Conservation (phyloP, 2,329 filamentous ascomycete genomes). For the Byssoonygena ceratinophila region DNA sequence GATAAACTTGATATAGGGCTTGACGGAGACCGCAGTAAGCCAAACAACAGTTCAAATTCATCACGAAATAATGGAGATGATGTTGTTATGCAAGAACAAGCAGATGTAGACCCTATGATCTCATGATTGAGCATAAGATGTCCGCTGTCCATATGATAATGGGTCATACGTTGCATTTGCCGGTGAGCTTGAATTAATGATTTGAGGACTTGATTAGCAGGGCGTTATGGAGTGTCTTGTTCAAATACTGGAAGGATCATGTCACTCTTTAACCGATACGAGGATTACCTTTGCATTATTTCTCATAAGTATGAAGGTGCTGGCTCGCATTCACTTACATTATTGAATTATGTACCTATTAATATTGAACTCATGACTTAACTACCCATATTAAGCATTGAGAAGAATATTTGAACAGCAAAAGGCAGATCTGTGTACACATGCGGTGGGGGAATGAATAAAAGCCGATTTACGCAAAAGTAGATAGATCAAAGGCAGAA, state of each 20-base stretch:
- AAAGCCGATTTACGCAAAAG: too few species aligned
- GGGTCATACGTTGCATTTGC: background rate
- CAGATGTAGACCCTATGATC: conserved; percentile 33
- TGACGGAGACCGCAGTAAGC: conserved; percentile 25
- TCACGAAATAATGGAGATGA: conserved; percentile 26
- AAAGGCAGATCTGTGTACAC: too few species aligned
- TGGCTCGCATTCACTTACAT: background rate
- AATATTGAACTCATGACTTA: too few species aligned
- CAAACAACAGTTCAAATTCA: conserved; percentile 17
- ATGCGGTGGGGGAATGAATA: too few species aligned
- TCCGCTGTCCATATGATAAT: background rate
- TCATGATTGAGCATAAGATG: background rate
- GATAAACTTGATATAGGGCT: conserved; percentile 38
- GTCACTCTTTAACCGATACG: too few species aligned
- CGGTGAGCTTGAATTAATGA: background rate
- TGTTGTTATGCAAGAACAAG: conserved; percentile 35
- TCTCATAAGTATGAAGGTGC: background rate
- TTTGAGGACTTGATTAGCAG: background rate
- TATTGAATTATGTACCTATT: background rate
- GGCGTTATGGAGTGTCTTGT: background rate
- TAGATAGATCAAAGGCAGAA: too few species aligned
- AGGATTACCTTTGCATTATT: background rate
- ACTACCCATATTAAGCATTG: too few species aligned
- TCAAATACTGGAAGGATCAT: background rate
- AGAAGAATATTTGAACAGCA: too few species aligned